Percentiles rank a stretch among this genome's conserved stretches.
Evolutionary conservation across 192 early-diverging fungal genomes (phyloP).

Genomic region (Coemansia sp.): DNA sequence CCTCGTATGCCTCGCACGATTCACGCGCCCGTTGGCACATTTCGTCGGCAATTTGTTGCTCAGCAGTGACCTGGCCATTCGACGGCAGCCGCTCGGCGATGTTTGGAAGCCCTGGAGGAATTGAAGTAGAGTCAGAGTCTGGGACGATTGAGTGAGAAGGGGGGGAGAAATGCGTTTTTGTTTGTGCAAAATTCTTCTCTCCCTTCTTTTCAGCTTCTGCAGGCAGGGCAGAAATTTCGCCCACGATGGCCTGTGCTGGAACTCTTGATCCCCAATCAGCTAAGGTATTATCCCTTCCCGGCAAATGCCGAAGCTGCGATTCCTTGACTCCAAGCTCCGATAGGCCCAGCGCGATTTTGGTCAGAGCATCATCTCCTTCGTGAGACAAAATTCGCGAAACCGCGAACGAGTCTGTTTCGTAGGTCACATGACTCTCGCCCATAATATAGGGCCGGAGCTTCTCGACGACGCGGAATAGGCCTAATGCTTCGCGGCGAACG

Average conservation of each 20-base stretch:
- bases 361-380: constrained; percentile 1
- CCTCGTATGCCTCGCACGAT: not conserved
- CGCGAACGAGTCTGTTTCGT: constrained; percentile 1
- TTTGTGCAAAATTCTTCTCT: too few relatives aligned
- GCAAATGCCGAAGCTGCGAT: not conserved
- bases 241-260: not conserved
- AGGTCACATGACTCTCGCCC: not conserved
- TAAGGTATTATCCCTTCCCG: not conserved
- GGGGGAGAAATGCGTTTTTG: too few relatives aligned
- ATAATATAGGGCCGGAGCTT: constrained; percentile 1
- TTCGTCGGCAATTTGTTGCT: not conserved
- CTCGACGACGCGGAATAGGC: not conserved
- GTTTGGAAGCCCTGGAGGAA: not conserved
- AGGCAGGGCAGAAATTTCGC: not conserved
- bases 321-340: not conserved
- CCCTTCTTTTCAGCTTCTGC: too few relatives aligned
- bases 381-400: not conserved
- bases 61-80: not conserved
- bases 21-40: not conserved
- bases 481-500: not conserved
- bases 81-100: not conserved
- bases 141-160: too few relatives aligned
- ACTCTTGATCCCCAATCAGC: not conserved
- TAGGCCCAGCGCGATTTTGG: not conserved
- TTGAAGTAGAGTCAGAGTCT: not conserved